Base-by-base conservation (phyloP, 257 asterid species). In the Haberlea rhodopensis region DNA sequence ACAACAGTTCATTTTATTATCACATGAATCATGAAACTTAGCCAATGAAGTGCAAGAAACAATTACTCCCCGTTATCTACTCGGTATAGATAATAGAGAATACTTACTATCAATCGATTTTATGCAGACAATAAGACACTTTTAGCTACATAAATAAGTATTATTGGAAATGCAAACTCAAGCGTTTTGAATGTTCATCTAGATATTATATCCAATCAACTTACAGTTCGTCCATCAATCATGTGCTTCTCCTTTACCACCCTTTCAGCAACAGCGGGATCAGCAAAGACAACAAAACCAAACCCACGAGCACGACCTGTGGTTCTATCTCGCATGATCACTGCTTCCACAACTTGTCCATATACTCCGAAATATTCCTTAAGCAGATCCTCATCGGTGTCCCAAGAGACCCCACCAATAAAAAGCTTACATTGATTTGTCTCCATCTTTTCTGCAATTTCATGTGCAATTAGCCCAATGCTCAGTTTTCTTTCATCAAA, bases 361-460 rank as follows among this genome's bases (percentile, higher is more conserved):
- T 52, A 70, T 24, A 16, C 55, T 53, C 63, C 57, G 21, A 70
- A 70, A 70, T 70, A 70, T 65, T 70, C 74, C 25, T 70, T 70
- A 15, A 70, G 48, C 8, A 63, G 69, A 18, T 70, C 64, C 37
- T 70, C 74, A 27, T 70, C 69, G 4, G 74, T 70, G 63, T 70
- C 74, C 74, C 74, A 70, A 21, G 69, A 69, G 27, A 70, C 52
- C 24, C 74, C 74, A 40, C 74, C 74, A 25, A 70, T 40, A 4
- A 70, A 70, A 60, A 70, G 66, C 74, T 70, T 70, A 21, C 74
- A 82, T 70, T 73, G 84, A 71, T 83, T 86, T n/a, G 57, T 65
- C 74, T 83, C 86, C 89, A 83, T 83, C 62, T 53, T 64, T 57
- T 46, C 80, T 80, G 75, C 77, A 70, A 72, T 69, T 60, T 64